These are phyloP conservation scores for Rhizopus microsporus DNA, from an alignment of 371 early-diverging fungal species.

Conservation along the genomic window DNA sequence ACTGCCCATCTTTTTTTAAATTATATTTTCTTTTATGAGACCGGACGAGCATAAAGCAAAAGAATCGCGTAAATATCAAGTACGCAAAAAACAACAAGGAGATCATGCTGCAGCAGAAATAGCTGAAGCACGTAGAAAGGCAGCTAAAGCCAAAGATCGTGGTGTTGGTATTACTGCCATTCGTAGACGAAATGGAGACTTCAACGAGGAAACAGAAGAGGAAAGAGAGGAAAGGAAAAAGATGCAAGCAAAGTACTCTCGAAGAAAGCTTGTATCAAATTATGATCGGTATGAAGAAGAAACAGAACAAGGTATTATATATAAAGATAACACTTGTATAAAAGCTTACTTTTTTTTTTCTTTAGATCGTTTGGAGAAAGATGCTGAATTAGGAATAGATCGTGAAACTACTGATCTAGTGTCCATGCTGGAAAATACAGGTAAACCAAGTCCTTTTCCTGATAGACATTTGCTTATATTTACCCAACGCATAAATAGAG, in stretches of 20 bases:
- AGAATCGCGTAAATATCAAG: conserved; percentile 48
- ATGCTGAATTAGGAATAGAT: conserved; percentile 53
- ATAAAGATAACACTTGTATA: neutral
- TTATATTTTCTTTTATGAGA: conserved; percentile 39
- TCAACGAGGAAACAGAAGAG: conserved; percentile 18
- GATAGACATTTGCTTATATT: neutral
- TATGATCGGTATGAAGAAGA: conserved; percentile 41
- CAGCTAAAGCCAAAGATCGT: conserved; percentile 33
- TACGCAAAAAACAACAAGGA: conserved; percentile 40
- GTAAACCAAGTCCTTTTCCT: conserved; percentile 8
- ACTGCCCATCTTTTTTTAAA: neutral
- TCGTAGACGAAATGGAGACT: conserved; percentile 45
- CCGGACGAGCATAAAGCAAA: conserved; percentile 52
- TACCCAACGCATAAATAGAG: conserved; percentile 15
- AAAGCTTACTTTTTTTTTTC: conserved; percentile 15
- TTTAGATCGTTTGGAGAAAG: conserved; percentile 23
- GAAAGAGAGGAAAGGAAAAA: conserved; percentile 19
- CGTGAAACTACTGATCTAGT: conserved; percentile 51
- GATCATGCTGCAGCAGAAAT: conserved; percentile 42
- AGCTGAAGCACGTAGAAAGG: conserved; percentile 34
- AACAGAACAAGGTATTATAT: conserved; percentile 31
- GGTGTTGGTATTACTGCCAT: conserved; percentile 44
- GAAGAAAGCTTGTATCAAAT: conserved; percentile 38
- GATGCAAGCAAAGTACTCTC: conserved; percentile 30
- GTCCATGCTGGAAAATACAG: conserved; percentile 40